Conservation (phyloP, 495 filamentous ascomycete genomes). For the Xylaria scruposa region DNA sequence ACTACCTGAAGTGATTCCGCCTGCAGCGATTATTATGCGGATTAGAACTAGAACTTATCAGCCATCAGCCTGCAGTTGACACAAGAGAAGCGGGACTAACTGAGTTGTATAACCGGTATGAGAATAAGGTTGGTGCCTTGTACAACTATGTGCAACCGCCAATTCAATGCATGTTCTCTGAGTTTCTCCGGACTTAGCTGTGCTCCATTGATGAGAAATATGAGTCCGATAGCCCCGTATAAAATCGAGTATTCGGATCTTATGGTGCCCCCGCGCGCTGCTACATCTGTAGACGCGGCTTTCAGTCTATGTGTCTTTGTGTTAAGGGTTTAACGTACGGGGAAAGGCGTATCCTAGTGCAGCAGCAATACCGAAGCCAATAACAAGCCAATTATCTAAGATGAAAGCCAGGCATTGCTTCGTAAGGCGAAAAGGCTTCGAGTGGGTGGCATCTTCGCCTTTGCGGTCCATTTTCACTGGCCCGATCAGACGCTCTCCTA, state of each 20-base stretch:
- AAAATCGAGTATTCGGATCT: conserved; percentile 60
- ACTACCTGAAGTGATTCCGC: conserved; percentile 43
- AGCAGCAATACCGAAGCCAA: conserved; percentile 60
- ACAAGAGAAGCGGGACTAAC: conserved; percentile 28
- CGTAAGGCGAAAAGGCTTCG: conserved; percentile 24
- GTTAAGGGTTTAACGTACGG: conserved; percentile 32
- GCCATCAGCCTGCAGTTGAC: conserved; percentile 9
- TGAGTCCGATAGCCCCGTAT: conserved; percentile 60
- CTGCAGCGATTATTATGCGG: conserved; percentile 55
- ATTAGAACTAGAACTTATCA: conserved; percentile 51
- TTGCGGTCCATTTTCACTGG: not conserved
- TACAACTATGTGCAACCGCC: conserved; percentile 60
- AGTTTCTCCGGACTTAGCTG: conserved; percentile 61
- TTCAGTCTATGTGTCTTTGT: not conserved
- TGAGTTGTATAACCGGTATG: conserved; percentile 51
- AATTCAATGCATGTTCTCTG: conserved; percentile 56
- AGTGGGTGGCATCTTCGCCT: conserved; percentile 25
- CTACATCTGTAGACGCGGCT: conserved; percentile 46
- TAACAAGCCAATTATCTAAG: conserved; percentile 62
- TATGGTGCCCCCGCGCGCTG: conserved; percentile 60
- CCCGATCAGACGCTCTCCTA: not conserved
- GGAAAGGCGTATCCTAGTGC: conserved; percentile 61
- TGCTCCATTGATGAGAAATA: conserved; percentile 62
- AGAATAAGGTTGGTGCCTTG: conserved; percentile 59
- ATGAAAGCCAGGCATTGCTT: conserved; percentile 45